Evolutionary conservation across 495 filamentous ascomycete species (phyloP).

Genomic region (Aspergillus heteromorphus): DNA sequence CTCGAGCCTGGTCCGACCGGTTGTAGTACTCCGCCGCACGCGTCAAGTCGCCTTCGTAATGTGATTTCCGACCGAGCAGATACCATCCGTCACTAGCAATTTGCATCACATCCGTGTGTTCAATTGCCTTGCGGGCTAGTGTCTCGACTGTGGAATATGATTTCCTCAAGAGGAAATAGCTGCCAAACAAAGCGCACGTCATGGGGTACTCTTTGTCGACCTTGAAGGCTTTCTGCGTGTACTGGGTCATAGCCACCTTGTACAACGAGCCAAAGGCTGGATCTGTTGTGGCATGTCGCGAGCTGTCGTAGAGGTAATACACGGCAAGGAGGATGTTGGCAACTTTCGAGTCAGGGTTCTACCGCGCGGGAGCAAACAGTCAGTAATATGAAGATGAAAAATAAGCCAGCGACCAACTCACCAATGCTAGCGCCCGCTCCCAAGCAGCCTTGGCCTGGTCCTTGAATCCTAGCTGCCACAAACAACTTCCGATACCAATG

Average conservation of each 20-base stretch:
- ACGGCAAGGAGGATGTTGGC: conserved; percentile 85
- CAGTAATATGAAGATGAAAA: neutral
- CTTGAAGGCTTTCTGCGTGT: conserved; percentile 91
- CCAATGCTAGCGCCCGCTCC: conserved; percentile 78
- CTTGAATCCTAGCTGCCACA: conserved; percentile 91
- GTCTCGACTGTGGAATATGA: conserved; percentile 71
- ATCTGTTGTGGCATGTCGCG: conserved; percentile 68
- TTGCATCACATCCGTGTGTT: conserved; percentile 89
- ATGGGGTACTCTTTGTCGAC: conserved; percentile 89
- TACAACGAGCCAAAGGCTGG: conserved; percentile 75
- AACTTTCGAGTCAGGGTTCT: conserved; percentile 83
- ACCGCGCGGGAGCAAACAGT: conserved; percentile 1
- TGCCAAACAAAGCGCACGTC: conserved; percentile 82
- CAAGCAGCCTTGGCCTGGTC: conserved; percentile 86
- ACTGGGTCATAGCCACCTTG: conserved; percentile 89
- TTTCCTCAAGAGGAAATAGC: conserved; percentile 79
- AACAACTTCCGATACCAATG: conserved; percentile 90
- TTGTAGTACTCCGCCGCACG: conserved; percentile 77
- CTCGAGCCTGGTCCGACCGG: conserved; percentile 81
- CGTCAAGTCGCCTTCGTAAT: conserved; percentile 61
- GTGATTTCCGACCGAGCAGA: conserved; percentile 80
- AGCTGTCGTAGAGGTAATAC: conserved; percentile 79
- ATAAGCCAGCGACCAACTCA: conserved; percentile 17
- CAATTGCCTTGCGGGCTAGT: conserved; percentile 87
- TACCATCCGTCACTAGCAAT: conserved; percentile 98